A percentile compares a stretch with the other conserved stretches of the same genome.
phyloP scores from a whole-genome alignment of 1,284 basidiomycete genomes.

The Pterulicium gracile region DNA sequence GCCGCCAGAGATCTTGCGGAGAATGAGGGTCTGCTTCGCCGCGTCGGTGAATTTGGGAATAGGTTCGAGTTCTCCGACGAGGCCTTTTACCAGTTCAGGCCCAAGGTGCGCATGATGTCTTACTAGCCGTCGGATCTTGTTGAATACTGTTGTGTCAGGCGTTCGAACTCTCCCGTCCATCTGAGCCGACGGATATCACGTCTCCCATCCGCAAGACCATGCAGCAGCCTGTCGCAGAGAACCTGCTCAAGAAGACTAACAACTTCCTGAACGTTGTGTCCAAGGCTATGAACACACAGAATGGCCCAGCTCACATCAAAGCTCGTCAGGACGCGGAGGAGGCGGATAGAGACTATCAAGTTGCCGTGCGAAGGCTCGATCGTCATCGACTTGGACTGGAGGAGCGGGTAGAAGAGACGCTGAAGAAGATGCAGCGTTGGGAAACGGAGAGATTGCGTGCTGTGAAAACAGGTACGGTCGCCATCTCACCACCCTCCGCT shows the following conservation, averaged over 20 bases:
- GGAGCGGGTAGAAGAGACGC: slow-evolving; percentile 72
- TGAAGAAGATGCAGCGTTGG: slow-evolving; percentile 76
- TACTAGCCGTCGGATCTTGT: slow-evolving; percentile 3
- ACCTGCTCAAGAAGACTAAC: slow-evolving; percentile 54
- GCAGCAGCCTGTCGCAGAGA: slow-evolving; percentile 36
- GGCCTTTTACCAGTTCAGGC: slow-evolving; percentile 71
- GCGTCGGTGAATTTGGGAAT: slow-evolving; percentile 76
- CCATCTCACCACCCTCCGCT: slow-evolving; percentile 1
- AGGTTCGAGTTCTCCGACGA: slow-evolving; percentile 65
- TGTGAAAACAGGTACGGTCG: slow-evolving; percentile 64
- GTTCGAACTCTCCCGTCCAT: slow-evolving; percentile 43
- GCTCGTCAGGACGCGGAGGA: slow-evolving; percentile 68
- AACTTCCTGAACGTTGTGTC: slow-evolving; percentile 63
- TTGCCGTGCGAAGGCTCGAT: slow-evolving; percentile 69
- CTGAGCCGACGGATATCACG: slow-evolving; percentile 20
- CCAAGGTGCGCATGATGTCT: slow-evolving; percentile 37
- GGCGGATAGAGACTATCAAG: slow-evolving; percentile 68
- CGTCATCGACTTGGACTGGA: slow-evolving; percentile 73
- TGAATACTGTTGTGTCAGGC: slow-evolving; percentile 26
- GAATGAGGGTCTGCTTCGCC: slow-evolving; percentile 59
- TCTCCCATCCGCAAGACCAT: slow-evolving; percentile 23
- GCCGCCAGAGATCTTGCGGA: slow-evolving; percentile 72
- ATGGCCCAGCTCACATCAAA: slow-evolving; percentile 57
- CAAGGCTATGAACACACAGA: slow-evolving; percentile 51
- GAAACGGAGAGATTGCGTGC: slow-evolving; percentile 75